Conservation (phyloP, 306 rosid species). For the Trifolium pratense region DNA sequence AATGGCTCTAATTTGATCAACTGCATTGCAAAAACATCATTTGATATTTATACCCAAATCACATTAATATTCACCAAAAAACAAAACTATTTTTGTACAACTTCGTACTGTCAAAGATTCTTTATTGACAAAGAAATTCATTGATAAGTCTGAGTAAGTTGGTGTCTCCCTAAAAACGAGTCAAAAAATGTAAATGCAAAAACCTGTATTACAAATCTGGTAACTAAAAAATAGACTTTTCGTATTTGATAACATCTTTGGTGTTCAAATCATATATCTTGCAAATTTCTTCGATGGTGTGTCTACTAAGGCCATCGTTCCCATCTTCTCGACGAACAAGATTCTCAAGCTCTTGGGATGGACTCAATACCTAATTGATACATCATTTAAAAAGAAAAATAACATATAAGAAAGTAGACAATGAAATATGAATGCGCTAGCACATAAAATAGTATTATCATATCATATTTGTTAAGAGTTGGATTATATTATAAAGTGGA, state of each 20-base stretch:
- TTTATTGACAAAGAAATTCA: background rate
- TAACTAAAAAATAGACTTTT: constrained; percentile 37
- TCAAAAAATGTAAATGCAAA: constrained; percentile 8
- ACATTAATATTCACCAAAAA: background rate
- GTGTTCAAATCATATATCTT: constrained; percentile 66
- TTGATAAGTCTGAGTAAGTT: constrained; percentile 2
- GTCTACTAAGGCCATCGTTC: constrained; percentile 52
- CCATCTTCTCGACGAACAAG: constrained; percentile 46
- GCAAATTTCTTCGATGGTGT: constrained; percentile 63
- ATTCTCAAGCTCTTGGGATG: constrained; percentile 69
- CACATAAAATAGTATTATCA: constrained; percentile 8
- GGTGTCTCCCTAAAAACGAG: background rate
- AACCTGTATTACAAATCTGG: constrained; percentile 26
- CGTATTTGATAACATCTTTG: constrained; percentile 67
- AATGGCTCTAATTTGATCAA: background rate
- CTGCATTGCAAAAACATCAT: background rate
- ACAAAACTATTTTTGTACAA: constrained; percentile 1
- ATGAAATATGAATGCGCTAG: background rate
- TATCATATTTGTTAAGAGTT: background rate
- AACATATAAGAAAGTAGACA: background rate
- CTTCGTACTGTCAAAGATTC: background rate
- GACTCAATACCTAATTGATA: constrained; percentile 60
- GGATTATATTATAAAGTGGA: background rate
- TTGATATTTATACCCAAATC: background rate
- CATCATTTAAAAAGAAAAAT: background rate